These are phyloP conservation scores for Pythium phragmiticola DNA, from an alignment of 352 stramenopile species.

Conservation along the genomic window DNA sequence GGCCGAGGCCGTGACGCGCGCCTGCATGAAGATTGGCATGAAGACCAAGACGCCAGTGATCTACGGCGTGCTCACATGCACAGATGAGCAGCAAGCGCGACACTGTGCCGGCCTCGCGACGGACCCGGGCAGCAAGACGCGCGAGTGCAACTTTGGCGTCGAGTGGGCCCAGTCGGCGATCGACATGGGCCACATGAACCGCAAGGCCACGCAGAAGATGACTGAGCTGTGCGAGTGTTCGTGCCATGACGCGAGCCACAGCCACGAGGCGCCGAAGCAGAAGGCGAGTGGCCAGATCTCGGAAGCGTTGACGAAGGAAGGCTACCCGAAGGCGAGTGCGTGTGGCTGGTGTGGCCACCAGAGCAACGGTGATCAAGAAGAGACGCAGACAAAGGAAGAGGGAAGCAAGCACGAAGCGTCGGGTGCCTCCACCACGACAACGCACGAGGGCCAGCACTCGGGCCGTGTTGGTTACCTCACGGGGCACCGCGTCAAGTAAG, in stretches of 20 bases:
- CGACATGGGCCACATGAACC: slow-evolving; percentile 29
- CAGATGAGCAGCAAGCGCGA: slow-evolving; percentile 20
- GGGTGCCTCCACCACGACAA: not conserved
- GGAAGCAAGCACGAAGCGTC: not conserved
- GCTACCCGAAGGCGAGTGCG: not conserved
- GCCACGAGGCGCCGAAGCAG: slow-evolving; percentile 9
- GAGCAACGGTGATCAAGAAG: not conserved
- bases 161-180: slow-evolving; percentile 35
- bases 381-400: not conserved
- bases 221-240: slow-evolving; percentile 20
- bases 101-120: slow-evolving; percentile 20
- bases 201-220: slow-evolving; percentile 22
- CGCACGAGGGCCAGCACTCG: slow-evolving; percentile 12
- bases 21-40: slow-evolving; percentile 32
- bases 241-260: slow-evolving; percentile 14
- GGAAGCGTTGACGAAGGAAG: slow-evolving; percentile 9
- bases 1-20: slow-evolving; percentile 30
- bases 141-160: slow-evolving; percentile 28
- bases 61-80: slow-evolving; percentile 31
- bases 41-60: slow-evolving; percentile 32
- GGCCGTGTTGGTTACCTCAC: slow-evolving; percentile 8
- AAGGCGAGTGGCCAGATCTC: slow-evolving; percentile 12
- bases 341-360: slow-evolving; percentile 23
- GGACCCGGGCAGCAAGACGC: slow-evolving; percentile 20
- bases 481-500: slow-evolving; percentile 16